These are phyloP conservation scores for Pseudopithomyces maydicus DNA, from an alignment of 2,329 filamentous ascomycete genomes.

Conservation along the genomic window DNA sequence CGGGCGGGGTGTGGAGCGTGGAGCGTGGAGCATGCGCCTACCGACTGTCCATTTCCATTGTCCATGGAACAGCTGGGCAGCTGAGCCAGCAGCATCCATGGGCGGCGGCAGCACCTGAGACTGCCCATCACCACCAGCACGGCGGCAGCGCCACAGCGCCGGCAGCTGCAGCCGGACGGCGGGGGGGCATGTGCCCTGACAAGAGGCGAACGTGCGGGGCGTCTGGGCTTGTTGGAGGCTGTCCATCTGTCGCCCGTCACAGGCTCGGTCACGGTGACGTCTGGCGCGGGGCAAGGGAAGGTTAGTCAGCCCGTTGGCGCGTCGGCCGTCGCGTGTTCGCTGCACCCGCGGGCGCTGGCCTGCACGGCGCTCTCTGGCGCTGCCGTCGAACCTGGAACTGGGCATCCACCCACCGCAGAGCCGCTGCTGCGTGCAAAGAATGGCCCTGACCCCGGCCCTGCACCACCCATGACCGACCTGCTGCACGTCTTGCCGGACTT, in stretches of 20 bases:
- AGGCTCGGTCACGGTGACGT: constrained; percentile 17
- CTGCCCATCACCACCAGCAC: no score
- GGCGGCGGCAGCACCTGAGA: no score
- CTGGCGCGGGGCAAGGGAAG: constrained; percentile 25
- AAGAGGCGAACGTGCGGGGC: constrained; percentile 21
- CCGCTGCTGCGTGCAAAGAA: constrained; percentile 34
- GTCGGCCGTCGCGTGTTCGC: background rate
- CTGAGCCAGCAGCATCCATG: background rate
- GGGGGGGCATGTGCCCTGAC: constrained; percentile 17
- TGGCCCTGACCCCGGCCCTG: constrained; percentile 19
- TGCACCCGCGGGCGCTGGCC: background rate
- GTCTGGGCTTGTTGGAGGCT: constrained; percentile 11
- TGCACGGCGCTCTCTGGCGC: background rate
- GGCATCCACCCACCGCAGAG: constrained; percentile 33
- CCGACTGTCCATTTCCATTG: constrained; percentile 19
- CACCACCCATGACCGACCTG: constrained; percentile 77
- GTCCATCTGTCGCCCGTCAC: no score
- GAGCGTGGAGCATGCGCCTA: constrained; percentile 19
- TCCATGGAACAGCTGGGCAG: constrained; percentile 2
- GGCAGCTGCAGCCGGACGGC: constrained; percentile 8
- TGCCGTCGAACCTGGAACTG: constrained; percentile 3
- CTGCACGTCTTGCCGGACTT: constrained; percentile 82
- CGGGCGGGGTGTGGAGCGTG: no score
- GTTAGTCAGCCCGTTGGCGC: background rate
- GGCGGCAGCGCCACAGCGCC: constrained; percentile 2